These are phyloP conservation scores for Xylogone sp. DNA, from an alignment of 2,329 filamentous ascomycete genomes.

Conservation along the genomic window DNA sequence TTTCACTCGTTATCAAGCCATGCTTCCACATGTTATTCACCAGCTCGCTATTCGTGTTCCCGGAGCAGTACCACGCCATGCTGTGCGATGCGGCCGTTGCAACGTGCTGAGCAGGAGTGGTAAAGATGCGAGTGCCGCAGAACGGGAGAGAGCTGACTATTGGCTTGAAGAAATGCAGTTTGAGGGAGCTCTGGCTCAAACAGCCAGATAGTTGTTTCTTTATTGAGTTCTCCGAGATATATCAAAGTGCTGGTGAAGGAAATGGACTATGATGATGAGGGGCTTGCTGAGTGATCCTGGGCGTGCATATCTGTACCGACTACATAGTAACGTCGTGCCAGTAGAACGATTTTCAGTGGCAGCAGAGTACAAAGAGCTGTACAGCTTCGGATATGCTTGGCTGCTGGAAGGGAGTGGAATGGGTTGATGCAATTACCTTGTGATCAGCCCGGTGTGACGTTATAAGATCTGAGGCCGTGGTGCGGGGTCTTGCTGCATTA, in stretches of 20 bases:
- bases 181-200: neutral
- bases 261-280: neutral
- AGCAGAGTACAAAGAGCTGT: neutral
- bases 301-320: too few relatives aligned
- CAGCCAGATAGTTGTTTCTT: too few relatives aligned
- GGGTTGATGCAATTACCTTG: neutral
- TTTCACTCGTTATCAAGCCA: constrained; percentile 66
- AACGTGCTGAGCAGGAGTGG: neutral
- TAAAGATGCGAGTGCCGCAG: neutral
- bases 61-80: constrained; percentile 92
- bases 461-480: neutral
- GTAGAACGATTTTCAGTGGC: neutral
- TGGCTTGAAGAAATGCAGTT: neutral
- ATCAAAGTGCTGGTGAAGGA: neutral
- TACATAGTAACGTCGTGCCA: neutral
- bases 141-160: neutral
- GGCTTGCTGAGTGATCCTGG: too few relatives aligned
- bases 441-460: neutral
- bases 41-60: constrained; percentile 68
- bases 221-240: neutral
- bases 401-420: too few relatives aligned
- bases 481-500: neutral
- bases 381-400: too few relatives aligned
- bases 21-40: constrained; percentile 73
- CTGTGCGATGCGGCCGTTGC: constrained; percentile 18